Percentiles rank a stretch among this genome's conserved stretches.
These are phyloP conservation scores for Aeschynomene evenia DNA, from an alignment of 306 rosid species.

Conservation along the genomic window DNA sequence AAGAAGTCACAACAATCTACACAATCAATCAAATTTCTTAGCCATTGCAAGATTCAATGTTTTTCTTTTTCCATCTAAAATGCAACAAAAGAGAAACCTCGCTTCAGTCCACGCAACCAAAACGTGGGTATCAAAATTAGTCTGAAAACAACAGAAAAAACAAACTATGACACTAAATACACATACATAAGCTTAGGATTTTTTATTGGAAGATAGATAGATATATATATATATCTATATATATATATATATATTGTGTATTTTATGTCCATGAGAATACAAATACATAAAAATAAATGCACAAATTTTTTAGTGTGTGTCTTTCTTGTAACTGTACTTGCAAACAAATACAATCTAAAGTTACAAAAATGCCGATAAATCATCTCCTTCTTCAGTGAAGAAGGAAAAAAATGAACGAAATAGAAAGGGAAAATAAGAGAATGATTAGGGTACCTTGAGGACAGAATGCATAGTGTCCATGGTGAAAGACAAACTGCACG, in stretches of 20 bases:
- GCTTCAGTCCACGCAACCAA: not conserved
- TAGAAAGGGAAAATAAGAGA: not conserved
- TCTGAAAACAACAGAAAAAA: not conserved
- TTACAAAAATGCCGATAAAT: constrained; percentile 2
- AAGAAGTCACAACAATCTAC: not conserved
- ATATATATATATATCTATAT: too few relatives aligned
- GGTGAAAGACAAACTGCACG: constrained; percentile 19
- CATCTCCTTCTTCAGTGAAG: not conserved
- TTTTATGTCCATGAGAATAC: too few relatives aligned
- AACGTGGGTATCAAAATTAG: not conserved
- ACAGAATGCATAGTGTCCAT: constrained; percentile 44
- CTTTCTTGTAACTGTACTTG: too few relatives aligned
- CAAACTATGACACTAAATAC: not conserved
- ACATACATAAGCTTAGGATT: too few relatives aligned
- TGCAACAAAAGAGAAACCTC: not conserved
- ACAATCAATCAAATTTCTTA: constrained; percentile 17
- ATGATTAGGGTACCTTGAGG: constrained; percentile 52
- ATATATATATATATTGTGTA: too few relatives aligned
- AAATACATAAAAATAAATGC: too few relatives aligned
- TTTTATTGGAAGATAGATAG: too few relatives aligned
- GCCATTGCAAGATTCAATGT: not conserved
- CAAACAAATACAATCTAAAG: too few relatives aligned
- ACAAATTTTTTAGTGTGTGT: too few relatives aligned
- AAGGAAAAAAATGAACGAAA: not conserved
- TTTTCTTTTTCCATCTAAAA: not conserved